Evolutionary conservation across 2,329 filamentous ascomycete genomes (phyloP).

Genomic region (Drechslerella coelobrocha): DNA sequence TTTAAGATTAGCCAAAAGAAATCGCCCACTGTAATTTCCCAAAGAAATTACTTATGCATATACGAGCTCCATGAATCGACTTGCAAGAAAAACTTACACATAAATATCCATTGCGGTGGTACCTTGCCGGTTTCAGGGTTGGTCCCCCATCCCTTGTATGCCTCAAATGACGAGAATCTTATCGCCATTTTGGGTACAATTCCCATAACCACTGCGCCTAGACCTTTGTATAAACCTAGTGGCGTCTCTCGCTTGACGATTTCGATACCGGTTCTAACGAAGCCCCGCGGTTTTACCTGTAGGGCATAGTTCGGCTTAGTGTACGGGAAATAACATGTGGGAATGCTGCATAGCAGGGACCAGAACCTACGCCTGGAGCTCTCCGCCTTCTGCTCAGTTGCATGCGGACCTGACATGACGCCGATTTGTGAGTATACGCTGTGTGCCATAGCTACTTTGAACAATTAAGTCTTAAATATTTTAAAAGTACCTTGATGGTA

Average conservation of each 20-base stretch:
- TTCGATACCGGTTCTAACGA: conserved; percentile 81
- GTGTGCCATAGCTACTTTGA: conserved; percentile 62
- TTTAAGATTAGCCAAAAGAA: not conserved
- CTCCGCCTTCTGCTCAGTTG: conserved; percentile 88
- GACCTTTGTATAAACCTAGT: conserved; percentile 92
- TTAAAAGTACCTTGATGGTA: conserved; percentile 52
- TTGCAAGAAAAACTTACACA: no score
- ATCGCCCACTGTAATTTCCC: no score
- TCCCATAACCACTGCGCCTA: conserved; percentile 94
- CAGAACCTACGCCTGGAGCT: conserved; percentile 68
- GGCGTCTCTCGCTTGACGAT: conserved; percentile 91
- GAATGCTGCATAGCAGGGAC: not conserved
- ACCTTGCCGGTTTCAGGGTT: conserved; percentile 72
- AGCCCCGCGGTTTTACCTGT: conserved; percentile 78
- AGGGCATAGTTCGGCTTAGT: not conserved
- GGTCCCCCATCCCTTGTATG: conserved; percentile 83
- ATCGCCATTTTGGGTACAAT: conserved; percentile 99
- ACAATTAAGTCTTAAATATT: not conserved
- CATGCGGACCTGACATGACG: conserved; percentile 88
- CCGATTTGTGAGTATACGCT: conserved; percentile 64
- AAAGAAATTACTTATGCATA: no score
- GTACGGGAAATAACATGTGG: conserved; percentile 1
- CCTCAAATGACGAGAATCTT: conserved; percentile 95
- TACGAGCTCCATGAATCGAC: no score
- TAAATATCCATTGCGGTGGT: conserved; percentile 74